phyloP scores from a whole-genome alignment of 306 rosid species.

The Luffa aegyptiaca region DNA sequence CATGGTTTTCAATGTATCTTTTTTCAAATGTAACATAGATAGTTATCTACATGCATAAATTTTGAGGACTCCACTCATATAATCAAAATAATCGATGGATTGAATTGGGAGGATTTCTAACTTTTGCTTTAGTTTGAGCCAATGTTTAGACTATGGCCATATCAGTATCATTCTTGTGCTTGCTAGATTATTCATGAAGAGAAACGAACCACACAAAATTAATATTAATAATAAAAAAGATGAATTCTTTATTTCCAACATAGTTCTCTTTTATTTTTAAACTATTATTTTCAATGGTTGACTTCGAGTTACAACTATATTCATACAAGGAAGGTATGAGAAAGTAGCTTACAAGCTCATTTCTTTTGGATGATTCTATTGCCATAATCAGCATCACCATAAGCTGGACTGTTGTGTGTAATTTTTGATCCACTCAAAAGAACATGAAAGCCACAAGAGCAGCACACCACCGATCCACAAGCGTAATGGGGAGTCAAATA shows the following conservation, averaged over 20 bases:
- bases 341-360: not conserved
- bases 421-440: too few relatives aligned
- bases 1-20: not conserved
- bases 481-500: too few relatives aligned
- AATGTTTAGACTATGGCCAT: not conserved
- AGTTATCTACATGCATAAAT: too few relatives aligned
- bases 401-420: too few relatives aligned
- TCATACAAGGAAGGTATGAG: not conserved
- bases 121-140: not conserved
- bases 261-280: not conserved
- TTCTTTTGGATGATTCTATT: not conserved
- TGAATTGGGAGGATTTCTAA: not conserved
- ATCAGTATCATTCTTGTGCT: not conserved
- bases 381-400: constrained; percentile 8
- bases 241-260: not conserved
- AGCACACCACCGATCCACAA: too few relatives aligned
- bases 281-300: not conserved
- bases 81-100: not conserved
- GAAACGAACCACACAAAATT: not conserved
- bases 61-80: too few relatives aligned
- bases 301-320: not conserved
- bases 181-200: too few relatives aligned
- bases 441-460: too few relatives aligned
- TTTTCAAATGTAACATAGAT: not conserved
- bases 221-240: not conserved